These are phyloP conservation scores for Panicum miliaceum DNA, from an alignment of 176 grass and related monocot species.

Conservation along the genomic window DNA sequence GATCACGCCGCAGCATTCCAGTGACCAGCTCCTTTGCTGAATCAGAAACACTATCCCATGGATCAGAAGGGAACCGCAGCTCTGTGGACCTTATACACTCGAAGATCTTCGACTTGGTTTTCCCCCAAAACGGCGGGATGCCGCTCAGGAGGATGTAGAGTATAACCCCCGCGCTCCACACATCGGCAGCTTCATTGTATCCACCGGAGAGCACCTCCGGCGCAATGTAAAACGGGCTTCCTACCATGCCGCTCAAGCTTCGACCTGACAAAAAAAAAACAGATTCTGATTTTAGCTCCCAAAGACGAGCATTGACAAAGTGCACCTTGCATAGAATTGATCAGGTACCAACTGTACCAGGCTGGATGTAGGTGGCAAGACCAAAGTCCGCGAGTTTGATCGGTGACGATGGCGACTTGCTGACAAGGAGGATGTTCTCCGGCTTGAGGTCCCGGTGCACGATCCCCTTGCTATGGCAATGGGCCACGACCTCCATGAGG, in stretches of 20 bases:
- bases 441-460: constrained; percentile 96
- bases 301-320: not conserved
- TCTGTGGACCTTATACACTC: constrained; percentile 81
- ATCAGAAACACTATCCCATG: constrained; percentile 77
- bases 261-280: constrained; percentile 60
- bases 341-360: constrained; percentile 52
- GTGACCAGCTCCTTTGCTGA: constrained; percentile 80
- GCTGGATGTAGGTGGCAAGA: constrained; percentile 81
- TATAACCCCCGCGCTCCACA: constrained; percentile 92
- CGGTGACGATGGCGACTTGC: constrained; percentile 64
- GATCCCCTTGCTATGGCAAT: constrained; percentile 89
- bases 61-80: constrained; percentile 77
- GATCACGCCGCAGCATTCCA: constrained; percentile 76
- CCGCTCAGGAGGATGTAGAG: constrained; percentile 96
- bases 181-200: constrained; percentile 88
- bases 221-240: constrained; percentile 95
- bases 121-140: constrained; percentile 89
- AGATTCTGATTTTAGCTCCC: constrained; percentile 35
- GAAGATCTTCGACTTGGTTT: constrained; percentile 91
- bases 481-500: constrained; percentile 90
- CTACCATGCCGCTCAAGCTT: constrained; percentile 85
- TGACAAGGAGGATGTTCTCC: constrained; percentile 94
- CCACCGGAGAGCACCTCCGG: constrained; percentile 90
- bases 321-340: constrained; percentile 11
- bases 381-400: constrained; percentile 94